A percentile compares a stretch with the other conserved stretches of the same genome.
These are phyloP conservation scores for Fusarium sp. DNA, from an alignment of 2,329 filamentous ascomycete species.

Conservation along the genomic window DNA sequence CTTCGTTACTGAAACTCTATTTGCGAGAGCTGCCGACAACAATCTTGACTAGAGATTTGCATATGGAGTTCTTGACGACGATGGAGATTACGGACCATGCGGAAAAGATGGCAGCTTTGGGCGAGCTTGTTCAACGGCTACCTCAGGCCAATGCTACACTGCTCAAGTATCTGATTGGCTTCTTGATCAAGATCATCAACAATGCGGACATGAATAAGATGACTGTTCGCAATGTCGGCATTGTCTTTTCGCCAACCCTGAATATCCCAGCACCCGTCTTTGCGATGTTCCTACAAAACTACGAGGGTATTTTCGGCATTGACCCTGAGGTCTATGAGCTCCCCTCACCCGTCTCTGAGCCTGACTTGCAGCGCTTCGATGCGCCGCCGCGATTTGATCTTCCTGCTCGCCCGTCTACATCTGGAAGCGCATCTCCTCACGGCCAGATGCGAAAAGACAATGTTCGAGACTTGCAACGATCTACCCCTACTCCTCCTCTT, in stretches of 20 bases:
- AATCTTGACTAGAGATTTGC: constrained; percentile 90
- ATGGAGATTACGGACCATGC: constrained; percentile 82
- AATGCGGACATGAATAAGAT: constrained; percentile 95
- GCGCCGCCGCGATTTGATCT: constrained; percentile 53
- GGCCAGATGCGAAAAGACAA: constrained; percentile 59
- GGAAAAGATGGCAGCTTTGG: constrained; percentile 84
- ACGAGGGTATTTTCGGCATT: constrained; percentile 85
- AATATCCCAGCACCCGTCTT: constrained; percentile 97
- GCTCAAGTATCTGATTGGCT: constrained; percentile 86
- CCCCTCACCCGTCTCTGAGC: constrained; percentile 60
- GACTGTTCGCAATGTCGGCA: constrained; percentile 97
- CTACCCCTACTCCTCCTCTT: constrained; percentile 68
- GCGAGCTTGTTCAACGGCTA: constrained; percentile 83
- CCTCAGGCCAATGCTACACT: constrained; percentile 86
- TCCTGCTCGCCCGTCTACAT: constrained; percentile 65
- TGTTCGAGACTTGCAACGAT: constrained; percentile 51
- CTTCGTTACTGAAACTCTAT: constrained; percentile 94
- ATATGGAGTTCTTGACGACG: constrained; percentile 88
- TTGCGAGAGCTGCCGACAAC: constrained; percentile 92
- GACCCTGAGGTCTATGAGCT: constrained; percentile 75
- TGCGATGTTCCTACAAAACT: constrained; percentile 93
- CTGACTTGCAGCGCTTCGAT: constrained; percentile 55
- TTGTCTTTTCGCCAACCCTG: constrained; percentile 96
- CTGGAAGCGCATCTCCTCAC: constrained; percentile 66
- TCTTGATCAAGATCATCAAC: constrained; percentile 92